Base-by-base conservation (phyloP, 768 basidiomycete species). In the Termitomyces sp. region DNA sequence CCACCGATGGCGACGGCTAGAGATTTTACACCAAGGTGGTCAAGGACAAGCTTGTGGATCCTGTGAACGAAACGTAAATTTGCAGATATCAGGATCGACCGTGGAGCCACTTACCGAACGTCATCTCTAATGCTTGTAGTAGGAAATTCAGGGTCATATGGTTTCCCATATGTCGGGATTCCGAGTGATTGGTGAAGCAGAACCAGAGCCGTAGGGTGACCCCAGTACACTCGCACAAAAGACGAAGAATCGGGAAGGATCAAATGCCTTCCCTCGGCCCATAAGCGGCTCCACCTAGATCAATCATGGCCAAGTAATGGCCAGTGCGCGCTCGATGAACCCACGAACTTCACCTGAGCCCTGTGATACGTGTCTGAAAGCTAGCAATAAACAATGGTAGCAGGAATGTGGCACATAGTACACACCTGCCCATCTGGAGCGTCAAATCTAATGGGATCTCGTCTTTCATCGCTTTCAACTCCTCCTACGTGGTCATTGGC, bases 251-350 rank as follows among this genome's bases (percentile, higher is more conserved):
- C 91, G 81, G n/a, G 78, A 82, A 0, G 89, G 42, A n/a, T 44
- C 96, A 66, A 99, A 98, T 0, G 92, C 95, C 69, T 94, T 93
- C 18, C 91, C 88, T 15, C 81, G 81, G 4, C 97, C 97, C 78
- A 98, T 92, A 32, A 98, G 82, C 0, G 96, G 96, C 9, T 96
- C 96, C 96, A 98, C 95, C 96, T 97, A 54, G n/a, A 8, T 35
- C 3, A 15, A 20, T 53, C 20, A 56, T 56, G 6, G n/a, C n/a
- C n/a, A n/a, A n/a, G n/a, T n/a, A n/a, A n/a, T n/a, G n/a, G n/a
- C n/a, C n/a, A n/a, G n/a, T 8, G 94, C 90, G 28, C 96, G 86
- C 53, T 91, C 91, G 28, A 96, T 70, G 46, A 91, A 86, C 0
- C 94, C 94, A 32, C 82, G 79, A 42, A 96, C 79, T 73, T 98